Evolutionary conservation across 1,139 yeast species (phyloP).

Genomic region (Blastobotrys raffinosifermentans): DNA sequence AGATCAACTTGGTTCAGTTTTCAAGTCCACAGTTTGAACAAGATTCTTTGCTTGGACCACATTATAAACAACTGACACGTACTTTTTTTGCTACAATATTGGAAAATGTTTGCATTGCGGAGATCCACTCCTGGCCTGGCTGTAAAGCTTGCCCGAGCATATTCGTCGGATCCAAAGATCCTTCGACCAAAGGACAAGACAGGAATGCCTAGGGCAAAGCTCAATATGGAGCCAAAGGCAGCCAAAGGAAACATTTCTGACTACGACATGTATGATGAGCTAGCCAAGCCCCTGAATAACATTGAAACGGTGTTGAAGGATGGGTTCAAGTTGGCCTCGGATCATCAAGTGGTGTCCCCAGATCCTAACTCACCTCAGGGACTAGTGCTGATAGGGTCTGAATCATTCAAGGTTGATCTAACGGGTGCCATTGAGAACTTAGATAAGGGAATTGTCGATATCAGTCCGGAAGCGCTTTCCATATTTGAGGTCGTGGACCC

Average conservation of each 20-base stretch:
- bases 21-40: too few species aligned
- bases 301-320: conserved; percentile 43
- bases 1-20: too few species aligned
- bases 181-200: conserved; percentile 1
- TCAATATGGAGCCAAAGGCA: conserved; percentile 8
- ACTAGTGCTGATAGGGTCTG: conserved; percentile 55
- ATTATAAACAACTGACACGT: too few species aligned
- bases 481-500: conserved; percentile 59
- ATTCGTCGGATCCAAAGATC: not conserved
- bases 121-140: too few species aligned
- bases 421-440: conserved; percentile 29
- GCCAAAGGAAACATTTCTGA: conserved; percentile 26
- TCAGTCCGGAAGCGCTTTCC: conserved; percentile 38
- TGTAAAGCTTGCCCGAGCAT: too few species aligned
- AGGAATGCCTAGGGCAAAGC: not conserved
- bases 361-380: conserved; percentile 46
- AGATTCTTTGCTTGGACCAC: too few species aligned
- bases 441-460: conserved; percentile 34
- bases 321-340: conserved; percentile 43
- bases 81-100: too few species aligned
- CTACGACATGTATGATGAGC: conserved; percentile 31
- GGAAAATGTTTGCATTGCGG: too few species aligned
- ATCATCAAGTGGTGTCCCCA: conserved; percentile 44
- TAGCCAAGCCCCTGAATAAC: conserved; percentile 31
- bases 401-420: conserved; percentile 56